Evolutionary conservation across 1,284 basidiomycete species (phyloP), one percentile per base, ranked within the genome.

Genomic region (Melanopsichium pennsylvanicum): DNA sequence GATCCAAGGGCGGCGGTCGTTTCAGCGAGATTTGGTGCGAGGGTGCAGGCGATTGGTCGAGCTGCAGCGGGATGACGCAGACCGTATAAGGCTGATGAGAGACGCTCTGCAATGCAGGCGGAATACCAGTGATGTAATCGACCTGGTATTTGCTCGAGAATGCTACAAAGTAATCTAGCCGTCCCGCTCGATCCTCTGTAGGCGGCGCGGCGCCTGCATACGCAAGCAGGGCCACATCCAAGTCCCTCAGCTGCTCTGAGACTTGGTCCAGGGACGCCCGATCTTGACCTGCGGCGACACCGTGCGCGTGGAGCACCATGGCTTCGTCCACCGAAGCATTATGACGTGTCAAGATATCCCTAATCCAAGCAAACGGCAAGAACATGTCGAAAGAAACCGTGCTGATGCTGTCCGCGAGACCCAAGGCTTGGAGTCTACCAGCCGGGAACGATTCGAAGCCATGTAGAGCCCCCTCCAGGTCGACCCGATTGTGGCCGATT

Each of bases 121-220:
- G 63, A 2, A 67, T 9, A 2, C 63, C 63, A 13, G 43, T 27
- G 16, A 60, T 46, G 34, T 33, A 46, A n/a, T 68, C 64, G 37
- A 49, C 15, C 1, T 23, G 19, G 41, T 68, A 68, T 15, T 57
- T 61, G 48, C 39, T 51, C 33, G 64, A 61, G 37, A 61, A 68
- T 2, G 51, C 45, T 10, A 52, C 64, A 7, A 68, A 48, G 44
- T 49, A 57, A 2, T 57, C 48, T 6, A 32, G 27, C 13, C 34
- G 36, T 22, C 31, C 31, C 2, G 10, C 16, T 2, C 34, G 16
- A 6, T 46, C 49, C 0, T 43, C 25, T 0, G 29, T 5, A 18
- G 18, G 11, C 4, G 47, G 10, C 1, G 23, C 23, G 10, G 37
- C 47, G 16, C 39, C 39, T 15, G 35, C 45, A 11, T 40, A 33